These are phyloP conservation scores for Bruguiera gymnorhiza DNA, from an alignment of 345 rosid genomes.

Conservation along the genomic window DNA sequence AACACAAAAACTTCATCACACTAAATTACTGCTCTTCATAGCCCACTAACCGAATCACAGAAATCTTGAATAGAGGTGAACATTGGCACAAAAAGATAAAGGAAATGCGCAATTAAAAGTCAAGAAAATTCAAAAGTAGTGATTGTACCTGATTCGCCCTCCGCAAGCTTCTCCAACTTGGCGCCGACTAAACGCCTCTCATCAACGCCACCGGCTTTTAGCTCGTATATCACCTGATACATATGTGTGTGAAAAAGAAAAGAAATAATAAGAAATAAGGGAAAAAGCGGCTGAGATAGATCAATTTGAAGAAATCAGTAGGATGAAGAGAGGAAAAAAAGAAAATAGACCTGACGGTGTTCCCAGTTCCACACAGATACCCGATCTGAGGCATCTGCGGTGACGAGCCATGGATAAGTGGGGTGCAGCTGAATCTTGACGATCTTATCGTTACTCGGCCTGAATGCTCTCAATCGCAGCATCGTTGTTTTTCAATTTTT, in stretches of 20 bases:
- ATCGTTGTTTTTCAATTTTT: constrained; percentile 14
- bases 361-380: constrained; percentile 99
- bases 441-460: constrained; percentile 75
- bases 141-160: constrained; percentile 76
- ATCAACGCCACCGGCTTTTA: constrained; percentile 96
- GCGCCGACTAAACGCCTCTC: constrained; percentile 97
- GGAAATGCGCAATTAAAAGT: neutral
- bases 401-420: constrained; percentile 98
- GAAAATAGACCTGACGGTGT: constrained; percentile 72
- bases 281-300: too few relatives aligned
- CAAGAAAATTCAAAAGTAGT: neutral
- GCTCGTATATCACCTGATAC: constrained; percentile 76
- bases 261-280: neutral
- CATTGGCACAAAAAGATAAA: neutral
- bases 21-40: too few relatives aligned
- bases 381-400: constrained; percentile 93
- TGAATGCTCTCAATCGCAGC: constrained; percentile 86
- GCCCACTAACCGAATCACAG: neutral
- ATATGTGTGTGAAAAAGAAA: neutral
- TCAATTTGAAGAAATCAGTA: too few relatives aligned
- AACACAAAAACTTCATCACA: too few relatives aligned
- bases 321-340: neutral
- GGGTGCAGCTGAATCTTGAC: constrained; percentile 97
- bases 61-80: neutral
- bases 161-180: constrained; percentile 95